Conservation (phyloP, 163 green algal genomes). For the Prototheca wickerhamii region DNA sequence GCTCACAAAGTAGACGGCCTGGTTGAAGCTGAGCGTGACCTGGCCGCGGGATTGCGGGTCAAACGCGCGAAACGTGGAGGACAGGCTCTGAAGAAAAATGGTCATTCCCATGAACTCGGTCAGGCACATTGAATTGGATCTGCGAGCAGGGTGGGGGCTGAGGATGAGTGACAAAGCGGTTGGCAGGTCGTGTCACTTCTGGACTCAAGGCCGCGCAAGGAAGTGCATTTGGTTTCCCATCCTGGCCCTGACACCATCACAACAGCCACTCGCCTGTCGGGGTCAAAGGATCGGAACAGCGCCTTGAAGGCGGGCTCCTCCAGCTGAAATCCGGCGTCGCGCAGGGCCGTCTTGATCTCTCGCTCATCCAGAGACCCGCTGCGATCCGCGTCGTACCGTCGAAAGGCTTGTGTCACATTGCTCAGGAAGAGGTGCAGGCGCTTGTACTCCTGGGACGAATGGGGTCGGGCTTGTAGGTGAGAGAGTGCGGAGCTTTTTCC, state of each 20-base stretch:
- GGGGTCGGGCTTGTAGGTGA: background rate
- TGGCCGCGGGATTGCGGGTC: constrained; percentile 41
- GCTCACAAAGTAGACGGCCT: constrained; percentile 22
- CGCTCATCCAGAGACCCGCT: constrained; percentile 17
- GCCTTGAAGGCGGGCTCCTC: constrained; percentile 49
- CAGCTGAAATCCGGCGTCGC: constrained; percentile 53
- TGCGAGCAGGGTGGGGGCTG: constrained; percentile 5
- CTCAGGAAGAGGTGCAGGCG: constrained; percentile 1
- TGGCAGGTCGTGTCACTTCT: too few species aligned
- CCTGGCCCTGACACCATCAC: too few species aligned
- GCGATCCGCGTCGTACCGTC: background rate
- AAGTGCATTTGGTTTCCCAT: background rate
- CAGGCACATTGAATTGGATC: constrained; percentile 31
- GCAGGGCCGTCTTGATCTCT: constrained; percentile 44
- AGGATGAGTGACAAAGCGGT: background rate
- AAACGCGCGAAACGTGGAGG: constrained; percentile 64
- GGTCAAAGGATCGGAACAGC: constrained; percentile 56
- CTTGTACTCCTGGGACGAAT: background rate
- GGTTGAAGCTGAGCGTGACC: constrained; percentile 63
- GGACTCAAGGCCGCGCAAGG: too few species aligned
- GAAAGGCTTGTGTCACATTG: constrained; percentile 1
- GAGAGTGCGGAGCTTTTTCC: too few species aligned
- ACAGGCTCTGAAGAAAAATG: constrained; percentile 61
- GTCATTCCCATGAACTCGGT: constrained; percentile 65
- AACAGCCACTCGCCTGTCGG: too few species aligned